These are phyloP conservation scores for Pseudopithomyces maydicus DNA, from an alignment of 2,329 filamentous ascomycete genomes.

Conservation along the genomic window DNA sequence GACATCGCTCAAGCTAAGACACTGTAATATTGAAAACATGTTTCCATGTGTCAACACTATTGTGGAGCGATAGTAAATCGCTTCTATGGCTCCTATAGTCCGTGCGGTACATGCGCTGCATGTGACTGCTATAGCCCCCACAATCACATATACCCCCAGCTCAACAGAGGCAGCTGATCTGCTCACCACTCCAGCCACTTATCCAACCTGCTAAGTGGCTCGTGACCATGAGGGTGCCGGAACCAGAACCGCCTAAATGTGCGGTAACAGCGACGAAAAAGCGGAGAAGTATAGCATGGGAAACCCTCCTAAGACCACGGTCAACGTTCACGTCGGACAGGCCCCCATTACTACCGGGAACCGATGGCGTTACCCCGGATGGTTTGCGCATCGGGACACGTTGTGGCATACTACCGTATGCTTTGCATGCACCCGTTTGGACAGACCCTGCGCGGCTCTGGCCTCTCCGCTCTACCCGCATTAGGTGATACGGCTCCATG, in stretches of 20 bases:
- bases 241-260: constrained; percentile 12
- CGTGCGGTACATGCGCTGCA: constrained; percentile 17
- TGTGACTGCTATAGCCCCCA: constrained; percentile 24
- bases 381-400: constrained; percentile 17
- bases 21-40: neutral
- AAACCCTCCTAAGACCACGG: constrained; percentile 15
- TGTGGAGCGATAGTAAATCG: constrained; percentile 3
- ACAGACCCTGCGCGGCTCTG: constrained; percentile 15
- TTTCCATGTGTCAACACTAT: neutral
- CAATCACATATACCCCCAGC: constrained; percentile 27
- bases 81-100: constrained; percentile 14
- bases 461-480: constrained; percentile 20
- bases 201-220: constrained; percentile 15
- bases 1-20: neutral
- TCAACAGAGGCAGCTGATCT: constrained; percentile 6
- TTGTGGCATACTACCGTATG: constrained; percentile 26
- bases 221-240: constrained; percentile 14
- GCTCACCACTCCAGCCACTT: constrained; percentile 14
- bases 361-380: constrained; percentile 20
- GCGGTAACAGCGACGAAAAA: constrained; percentile 24
- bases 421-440: constrained; percentile 29
- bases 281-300: constrained; percentile 25
- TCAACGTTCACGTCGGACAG: constrained; percentile 18
- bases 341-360: constrained; percentile 14
- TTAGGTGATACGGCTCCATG: constrained; percentile 17